Evolutionary conservation across 1,284 basidiomycete genomes (phyloP).

Genomic region (Moesziomyces sp.): DNA sequence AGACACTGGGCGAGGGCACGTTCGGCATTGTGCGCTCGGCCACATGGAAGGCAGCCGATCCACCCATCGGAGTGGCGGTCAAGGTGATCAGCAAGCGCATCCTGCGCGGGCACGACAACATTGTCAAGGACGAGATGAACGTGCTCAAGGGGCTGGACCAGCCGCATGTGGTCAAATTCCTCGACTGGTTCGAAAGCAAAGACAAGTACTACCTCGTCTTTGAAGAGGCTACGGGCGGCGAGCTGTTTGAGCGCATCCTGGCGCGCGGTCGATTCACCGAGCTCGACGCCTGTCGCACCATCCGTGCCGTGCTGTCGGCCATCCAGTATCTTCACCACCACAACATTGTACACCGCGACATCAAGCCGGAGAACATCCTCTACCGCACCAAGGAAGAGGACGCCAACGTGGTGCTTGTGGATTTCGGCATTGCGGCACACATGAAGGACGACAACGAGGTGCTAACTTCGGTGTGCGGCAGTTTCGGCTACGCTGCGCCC

Average conservation of each 20-base stretch:
- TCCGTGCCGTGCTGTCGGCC: constrained; percentile 60
- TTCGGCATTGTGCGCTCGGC: constrained; percentile 63
- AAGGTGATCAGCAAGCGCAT: constrained; percentile 66
- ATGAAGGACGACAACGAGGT: constrained; percentile 75
- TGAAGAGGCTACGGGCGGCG: constrained; percentile 68
- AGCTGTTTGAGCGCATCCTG: constrained; percentile 68
- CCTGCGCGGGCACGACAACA: constrained; percentile 62
- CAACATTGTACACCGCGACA: constrained; percentile 65
- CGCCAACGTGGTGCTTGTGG: constrained; percentile 72
- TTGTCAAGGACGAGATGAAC: constrained; percentile 66
- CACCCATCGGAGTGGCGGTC: constrained; percentile 62
- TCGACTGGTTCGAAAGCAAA: constrained; percentile 68
- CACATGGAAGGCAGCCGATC: constrained; percentile 55
- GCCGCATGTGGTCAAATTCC: constrained; percentile 72
- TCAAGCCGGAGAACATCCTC: constrained; percentile 84
- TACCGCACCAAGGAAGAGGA: constrained; percentile 77
- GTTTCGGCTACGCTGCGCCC: constrained; percentile 87
- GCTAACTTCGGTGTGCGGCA: constrained; percentile 84
- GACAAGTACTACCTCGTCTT: constrained; percentile 68
- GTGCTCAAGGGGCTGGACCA: constrained; percentile 65
- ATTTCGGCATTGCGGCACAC: constrained; percentile 82
- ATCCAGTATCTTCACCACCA: constrained; percentile 65
- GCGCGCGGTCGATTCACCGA: constrained; percentile 65
- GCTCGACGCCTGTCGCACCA: constrained; percentile 63
- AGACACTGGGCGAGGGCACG: constrained; percentile 65